phyloP scores from a whole-genome alignment of 331 rosid species.

The Rhamnella rubrinervis region DNA sequence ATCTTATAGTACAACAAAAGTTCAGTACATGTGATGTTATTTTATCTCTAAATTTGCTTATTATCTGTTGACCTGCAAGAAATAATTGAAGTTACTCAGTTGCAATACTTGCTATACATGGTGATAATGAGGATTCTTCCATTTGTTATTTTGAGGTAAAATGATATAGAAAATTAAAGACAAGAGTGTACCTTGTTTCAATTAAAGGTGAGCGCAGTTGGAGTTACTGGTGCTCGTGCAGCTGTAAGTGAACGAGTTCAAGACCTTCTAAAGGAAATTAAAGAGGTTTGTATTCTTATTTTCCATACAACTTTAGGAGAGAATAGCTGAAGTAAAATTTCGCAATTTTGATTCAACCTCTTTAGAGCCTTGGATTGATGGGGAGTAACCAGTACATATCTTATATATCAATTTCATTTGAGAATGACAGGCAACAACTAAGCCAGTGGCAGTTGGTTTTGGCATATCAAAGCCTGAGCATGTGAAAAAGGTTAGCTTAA shows the following conservation, averaged over 20 bases:
- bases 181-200: slow-evolving; percentile 16
- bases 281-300: slow-evolving; percentile 57
- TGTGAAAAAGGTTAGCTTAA: slow-evolving; percentile 59
- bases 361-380: neutral
- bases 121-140: neutral
- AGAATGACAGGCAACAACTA: slow-evolving; percentile 54
- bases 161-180: neutral
- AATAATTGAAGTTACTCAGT: neutral
- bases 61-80: neutral
- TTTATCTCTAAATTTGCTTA: neutral
- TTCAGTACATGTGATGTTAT: neutral
- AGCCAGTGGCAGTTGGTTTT: slow-evolving; percentile 94
- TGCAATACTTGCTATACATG: neutral
- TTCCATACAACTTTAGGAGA: neutral
- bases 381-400: neutral
- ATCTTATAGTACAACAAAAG: neutral
- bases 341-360: neutral
- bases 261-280: slow-evolving; percentile 63
- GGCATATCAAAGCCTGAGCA: slow-evolving; percentile 93
- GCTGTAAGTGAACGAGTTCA: slow-evolving; percentile 65
- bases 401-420: neutral
- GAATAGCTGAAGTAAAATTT: neutral
- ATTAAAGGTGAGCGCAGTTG: slow-evolving; percentile 81
- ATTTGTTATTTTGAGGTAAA: slow-evolving; percentile 8
- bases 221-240: slow-evolving; percentile 90